Evolutionary conservation across 495 filamentous ascomycete genomes (phyloP), one percentile per base, ranked within the genome.

Genomic region (Daldinia grandis): DNA sequence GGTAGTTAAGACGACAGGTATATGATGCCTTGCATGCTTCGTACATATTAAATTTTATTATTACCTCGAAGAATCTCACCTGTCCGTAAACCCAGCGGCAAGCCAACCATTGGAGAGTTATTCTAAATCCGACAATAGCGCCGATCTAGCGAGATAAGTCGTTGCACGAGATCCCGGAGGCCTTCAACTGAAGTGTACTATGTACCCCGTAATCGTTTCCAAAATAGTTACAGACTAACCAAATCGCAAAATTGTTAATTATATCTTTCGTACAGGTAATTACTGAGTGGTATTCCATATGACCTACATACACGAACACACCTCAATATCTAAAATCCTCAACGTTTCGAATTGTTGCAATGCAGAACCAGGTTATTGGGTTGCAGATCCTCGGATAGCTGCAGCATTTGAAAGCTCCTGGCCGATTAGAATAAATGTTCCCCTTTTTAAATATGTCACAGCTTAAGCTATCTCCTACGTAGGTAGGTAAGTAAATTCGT

Each of bases 121-220:
- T 71, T 71, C 42, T 57, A 44, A 66, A 61, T 31, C 53, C 37
- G 56, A 70, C 56, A 65, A 70, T 70, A 65, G 62, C 58, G 64
- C 54, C 69, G 69, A 72, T 68, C 69, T 68, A 72, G 64, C 63
- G 56, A 72, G 64, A 67, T 68, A 72, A 68, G 68, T 37, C 25
- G 59, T 58, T 62, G 51, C 55, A 53, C 49, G 14, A 53, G 27
- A 53, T 53, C 49, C 49, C 27, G 14, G 24, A 21, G 31, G n/a
- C 49, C 15, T 56, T 67, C 21, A 37, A 62, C 38, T 25, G 40
- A 9, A 10, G 2, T 38, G 35, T 21, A 44, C 14, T 42, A 42
- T 27, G 47, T 50, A 50, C 47, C 24, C 30, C 24, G 49, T 53
- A 53, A 53, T 53, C 30, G 15, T 53, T 53, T 28, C 49, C 49